A percentile compares a stretch with the other conserved stretches of the same genome.
Evolutionary conservation across 148 eudicot genomes (phyloP).

Genomic region (Camellia sinensis): DNA sequence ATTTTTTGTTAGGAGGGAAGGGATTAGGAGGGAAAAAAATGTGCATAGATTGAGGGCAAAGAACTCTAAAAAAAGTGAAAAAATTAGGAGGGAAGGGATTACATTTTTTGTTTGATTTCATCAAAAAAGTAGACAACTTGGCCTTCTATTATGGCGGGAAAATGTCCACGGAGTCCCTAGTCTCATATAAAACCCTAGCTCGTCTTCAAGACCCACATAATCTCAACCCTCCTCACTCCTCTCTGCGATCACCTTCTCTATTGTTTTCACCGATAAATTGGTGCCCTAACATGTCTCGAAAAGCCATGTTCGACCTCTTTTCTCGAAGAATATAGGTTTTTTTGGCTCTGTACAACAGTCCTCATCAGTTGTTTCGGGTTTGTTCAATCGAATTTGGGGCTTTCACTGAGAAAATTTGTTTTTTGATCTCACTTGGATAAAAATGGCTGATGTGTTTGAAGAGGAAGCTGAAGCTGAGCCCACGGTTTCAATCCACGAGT

Average conservation of each 20-base stretch:
- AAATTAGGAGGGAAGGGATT: not conserved
- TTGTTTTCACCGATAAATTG: not conserved
- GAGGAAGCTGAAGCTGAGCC: slow-evolving; percentile 61
- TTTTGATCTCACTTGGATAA: not conserved
- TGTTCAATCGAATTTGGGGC: not conserved
- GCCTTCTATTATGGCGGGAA: slow-evolving; percentile 12
- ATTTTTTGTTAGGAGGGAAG: no score
- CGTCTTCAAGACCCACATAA: not conserved
- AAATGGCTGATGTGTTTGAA: slow-evolving; percentile 68
- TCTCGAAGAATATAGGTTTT: slow-evolving; percentile 18
- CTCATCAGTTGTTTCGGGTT: not conserved
- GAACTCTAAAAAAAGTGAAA: no score
- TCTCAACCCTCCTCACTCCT: not conserved
- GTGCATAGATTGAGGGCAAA: no score
- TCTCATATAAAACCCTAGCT: not conserved
- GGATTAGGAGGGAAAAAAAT: no score
- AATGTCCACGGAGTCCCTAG: slow-evolving; percentile 10
- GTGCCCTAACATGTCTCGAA: slow-evolving; percentile 2
- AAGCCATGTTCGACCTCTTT: not conserved
- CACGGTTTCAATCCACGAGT: slow-evolving; percentile 64
- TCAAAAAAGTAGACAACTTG: not conserved
- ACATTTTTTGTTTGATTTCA: not conserved
- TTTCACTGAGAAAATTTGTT: not conserved
- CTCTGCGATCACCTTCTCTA: not conserved
- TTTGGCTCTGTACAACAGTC: not conserved